A percentile compares a stretch with the other conserved stretches of the same genome.
These are phyloP conservation scores for Fusarium zealandicum DNA, from an alignment of 2,329 filamentous ascomycete species.

Conservation along the genomic window DNA sequence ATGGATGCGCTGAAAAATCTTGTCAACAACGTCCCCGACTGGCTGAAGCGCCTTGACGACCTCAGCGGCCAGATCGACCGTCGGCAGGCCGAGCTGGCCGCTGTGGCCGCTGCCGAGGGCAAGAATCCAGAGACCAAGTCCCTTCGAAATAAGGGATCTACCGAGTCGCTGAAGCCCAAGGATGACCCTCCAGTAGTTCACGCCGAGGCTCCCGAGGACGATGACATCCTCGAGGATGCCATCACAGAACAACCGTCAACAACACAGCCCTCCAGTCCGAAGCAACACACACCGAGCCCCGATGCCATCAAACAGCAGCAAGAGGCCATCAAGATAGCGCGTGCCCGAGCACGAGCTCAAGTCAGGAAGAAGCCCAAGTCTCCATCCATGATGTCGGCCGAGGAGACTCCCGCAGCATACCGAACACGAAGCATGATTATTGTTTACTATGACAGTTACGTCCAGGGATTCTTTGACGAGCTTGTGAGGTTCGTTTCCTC, in stretches of 20 bases:
- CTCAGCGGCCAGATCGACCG: slow-evolving; percentile 67
- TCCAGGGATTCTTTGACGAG: slow-evolving; percentile 83
- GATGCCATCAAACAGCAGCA: slow-evolving; percentile 48
- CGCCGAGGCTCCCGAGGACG: slow-evolving; percentile 21
- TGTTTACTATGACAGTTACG: slow-evolving; percentile 90
- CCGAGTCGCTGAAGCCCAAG: slow-evolving; percentile 59
- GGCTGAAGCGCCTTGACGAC: slow-evolving; percentile 65
- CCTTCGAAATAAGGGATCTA: slow-evolving; percentile 60
- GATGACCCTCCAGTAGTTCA: slow-evolving; percentile 47
- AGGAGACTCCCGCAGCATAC: slow-evolving; percentile 62
- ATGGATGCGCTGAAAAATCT: slow-evolving; percentile 66
- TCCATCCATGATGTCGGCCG: slow-evolving; percentile 59
- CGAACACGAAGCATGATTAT: slow-evolving; percentile 79
- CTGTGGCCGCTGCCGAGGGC: slow-evolving; percentile 47
- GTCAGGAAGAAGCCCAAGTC: slow-evolving; percentile 59
- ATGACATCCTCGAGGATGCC: slow-evolving; percentile 33
- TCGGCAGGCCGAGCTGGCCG: slow-evolving; percentile 67
- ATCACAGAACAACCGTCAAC: slow-evolving; percentile 20
- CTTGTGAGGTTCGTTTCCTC: slow-evolving; percentile 83
- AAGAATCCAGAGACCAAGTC: slow-evolving; percentile 48
- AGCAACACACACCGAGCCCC: slow-evolving; percentile 34
- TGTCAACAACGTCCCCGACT: slow-evolving; percentile 64
- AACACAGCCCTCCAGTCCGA: slow-evolving; percentile 41
- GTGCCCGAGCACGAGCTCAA: slow-evolving; percentile 52
- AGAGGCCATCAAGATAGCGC: slow-evolving; percentile 54